These are phyloP conservation scores for Phytophthora crassamura DNA, from an alignment of 352 stramenopile genomes.

Conservation along the genomic window DNA sequence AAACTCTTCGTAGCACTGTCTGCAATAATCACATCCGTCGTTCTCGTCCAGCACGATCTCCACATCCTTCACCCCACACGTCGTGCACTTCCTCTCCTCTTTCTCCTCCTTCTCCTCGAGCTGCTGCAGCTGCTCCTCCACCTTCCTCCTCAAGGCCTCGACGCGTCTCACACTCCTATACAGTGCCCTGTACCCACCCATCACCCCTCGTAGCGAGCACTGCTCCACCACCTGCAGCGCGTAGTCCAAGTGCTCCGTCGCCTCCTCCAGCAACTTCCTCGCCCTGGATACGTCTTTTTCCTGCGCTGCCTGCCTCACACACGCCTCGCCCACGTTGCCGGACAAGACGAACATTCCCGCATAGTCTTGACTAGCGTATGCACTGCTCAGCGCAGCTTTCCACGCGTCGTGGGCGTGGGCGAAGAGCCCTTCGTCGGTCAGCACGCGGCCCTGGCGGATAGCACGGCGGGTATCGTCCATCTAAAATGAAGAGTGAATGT, in stretches of 20 bases:
- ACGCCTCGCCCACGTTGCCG: slow-evolving; percentile 70
- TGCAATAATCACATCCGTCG: slow-evolving; percentile 76
- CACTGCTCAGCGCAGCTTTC: slow-evolving; percentile 51
- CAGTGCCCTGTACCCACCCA: slow-evolving; percentile 36
- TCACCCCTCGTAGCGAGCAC: slow-evolving; percentile 35
- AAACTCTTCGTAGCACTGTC: slow-evolving; percentile 70
- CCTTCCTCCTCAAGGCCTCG: slow-evolving; percentile 19
- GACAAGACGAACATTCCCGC: slow-evolving; percentile 73
- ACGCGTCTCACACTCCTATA: slow-evolving; percentile 37
- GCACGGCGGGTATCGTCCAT: slow-evolving; percentile 42
- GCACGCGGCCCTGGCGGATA: slow-evolving; percentile 47
- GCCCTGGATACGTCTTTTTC: neutral
- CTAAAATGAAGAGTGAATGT: slow-evolving; percentile 19
- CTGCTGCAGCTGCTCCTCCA: slow-evolving; percentile 19
- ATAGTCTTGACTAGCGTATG: slow-evolving; percentile 59
- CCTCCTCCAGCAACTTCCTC: slow-evolving; percentile 32
- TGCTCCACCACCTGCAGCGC: slow-evolving; percentile 54
- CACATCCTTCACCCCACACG: slow-evolving; percentile 39
- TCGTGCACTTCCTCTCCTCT: slow-evolving; percentile 45
- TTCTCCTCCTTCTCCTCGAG: neutral
- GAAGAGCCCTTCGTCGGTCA: slow-evolving; percentile 42
- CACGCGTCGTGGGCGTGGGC: slow-evolving; percentile 50
- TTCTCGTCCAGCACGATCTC: slow-evolving; percentile 62
- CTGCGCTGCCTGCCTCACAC: slow-evolving; percentile 31
- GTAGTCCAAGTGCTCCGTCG: slow-evolving; percentile 52